Conservation (phyloP, 495 filamentous ascomycete species). For the Podospora pseudocomata region DNA sequence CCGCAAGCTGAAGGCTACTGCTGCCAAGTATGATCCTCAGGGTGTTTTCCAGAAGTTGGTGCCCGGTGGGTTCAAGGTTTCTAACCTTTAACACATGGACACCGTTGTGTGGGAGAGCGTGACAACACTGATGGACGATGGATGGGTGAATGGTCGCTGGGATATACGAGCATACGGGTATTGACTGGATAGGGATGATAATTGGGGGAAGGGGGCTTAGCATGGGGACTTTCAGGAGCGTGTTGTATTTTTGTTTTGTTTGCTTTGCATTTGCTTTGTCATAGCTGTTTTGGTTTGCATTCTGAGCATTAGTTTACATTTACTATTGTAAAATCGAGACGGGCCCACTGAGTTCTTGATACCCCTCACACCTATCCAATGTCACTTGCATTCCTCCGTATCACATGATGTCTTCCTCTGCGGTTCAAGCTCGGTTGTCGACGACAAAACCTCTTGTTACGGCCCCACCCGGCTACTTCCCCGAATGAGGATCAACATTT, state of each 20-base stretch:
- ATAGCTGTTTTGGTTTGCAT: background rate
- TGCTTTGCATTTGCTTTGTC: background rate
- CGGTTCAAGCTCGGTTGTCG: background rate
- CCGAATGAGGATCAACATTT: background rate
- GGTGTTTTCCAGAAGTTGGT: conserved; percentile 49
- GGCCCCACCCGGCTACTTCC: background rate
- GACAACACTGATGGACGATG: background rate
- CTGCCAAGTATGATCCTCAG: conserved; percentile 48
- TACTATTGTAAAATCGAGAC: background rate
- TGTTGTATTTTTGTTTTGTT: background rate
- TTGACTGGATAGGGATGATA: background rate
- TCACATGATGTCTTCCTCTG: background rate
- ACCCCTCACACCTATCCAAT: background rate
- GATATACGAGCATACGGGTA: background rate
- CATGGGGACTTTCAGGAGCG: background rate
- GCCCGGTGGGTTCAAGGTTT: conserved; percentile 36
- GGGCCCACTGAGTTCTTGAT: background rate
- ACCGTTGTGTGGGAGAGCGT: background rate
- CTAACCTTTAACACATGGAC: background rate
- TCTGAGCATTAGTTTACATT: background rate
- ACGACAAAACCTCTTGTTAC: background rate
- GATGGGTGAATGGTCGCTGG: background rate
- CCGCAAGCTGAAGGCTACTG: conserved; percentile 33
- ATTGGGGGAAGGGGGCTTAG: background rate
- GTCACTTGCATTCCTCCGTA: no score